Conservation (phyloP, 495 filamentous ascomycete genomes). For the Daldinia loculata region DNA sequence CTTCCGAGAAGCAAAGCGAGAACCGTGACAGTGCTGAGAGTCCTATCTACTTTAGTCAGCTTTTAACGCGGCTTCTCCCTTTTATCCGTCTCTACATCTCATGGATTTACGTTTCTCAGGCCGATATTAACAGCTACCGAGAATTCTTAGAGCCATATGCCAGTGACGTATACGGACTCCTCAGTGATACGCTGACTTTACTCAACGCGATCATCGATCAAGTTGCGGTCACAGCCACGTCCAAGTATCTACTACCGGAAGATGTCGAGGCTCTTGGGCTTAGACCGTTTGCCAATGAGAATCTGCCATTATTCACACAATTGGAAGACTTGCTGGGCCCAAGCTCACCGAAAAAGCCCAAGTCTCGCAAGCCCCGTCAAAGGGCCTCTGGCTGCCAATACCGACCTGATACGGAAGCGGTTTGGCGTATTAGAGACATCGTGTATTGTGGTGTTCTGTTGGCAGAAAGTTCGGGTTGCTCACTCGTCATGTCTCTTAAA, state of each 20-base stretch:
- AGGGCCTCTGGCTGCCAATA: constrained; percentile 43
- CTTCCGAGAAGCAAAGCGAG: constrained; percentile 9
- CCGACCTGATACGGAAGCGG: constrained; percentile 40
- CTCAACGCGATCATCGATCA: constrained; percentile 47
- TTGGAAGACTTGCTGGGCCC: constrained; percentile 15
- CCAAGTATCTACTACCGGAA: constrained; percentile 50
- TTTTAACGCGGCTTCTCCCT: constrained; percentile 47
- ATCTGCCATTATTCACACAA: constrained; percentile 38
- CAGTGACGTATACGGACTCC: constrained; percentile 49
- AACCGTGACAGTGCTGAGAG: constrained; percentile 30
- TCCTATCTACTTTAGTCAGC: constrained; percentile 31
- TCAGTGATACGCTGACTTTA: constrained; percentile 49
- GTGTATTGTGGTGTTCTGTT: constrained; percentile 47
- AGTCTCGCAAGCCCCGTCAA: constrained; percentile 40
- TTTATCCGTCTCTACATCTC: constrained; percentile 56
- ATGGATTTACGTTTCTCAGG: constrained; percentile 52
- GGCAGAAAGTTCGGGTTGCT: constrained; percentile 34
- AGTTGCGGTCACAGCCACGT: constrained; percentile 35
- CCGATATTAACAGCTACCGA: constrained; percentile 50
- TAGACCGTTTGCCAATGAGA: constrained; percentile 48
- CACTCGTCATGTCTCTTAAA: constrained; percentile 28
- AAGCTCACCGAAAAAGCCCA: constrained; percentile 18
- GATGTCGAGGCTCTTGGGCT: constrained; percentile 55
- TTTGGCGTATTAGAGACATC: constrained; percentile 49
- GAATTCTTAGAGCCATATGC: constrained; percentile 54